Base-by-base conservation (phyloP, 495 filamentous ascomycete species). In the Hyaloscypha variabilis region DNA sequence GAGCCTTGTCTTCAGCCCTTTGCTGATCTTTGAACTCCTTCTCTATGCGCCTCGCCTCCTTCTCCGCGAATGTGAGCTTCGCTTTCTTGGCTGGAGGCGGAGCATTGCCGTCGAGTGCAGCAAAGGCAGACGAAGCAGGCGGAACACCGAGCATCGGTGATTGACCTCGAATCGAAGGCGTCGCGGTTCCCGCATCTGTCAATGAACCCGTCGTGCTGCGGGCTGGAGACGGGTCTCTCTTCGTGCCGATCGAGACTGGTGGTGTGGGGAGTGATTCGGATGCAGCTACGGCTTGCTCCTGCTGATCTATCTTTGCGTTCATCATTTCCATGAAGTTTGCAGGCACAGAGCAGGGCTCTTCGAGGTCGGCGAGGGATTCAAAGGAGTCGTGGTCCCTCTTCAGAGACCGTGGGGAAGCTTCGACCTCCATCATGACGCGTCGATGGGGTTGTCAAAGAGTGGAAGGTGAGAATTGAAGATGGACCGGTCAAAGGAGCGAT, bases 1-100 rank as follows among this genome's bases (percentile, higher is more conserved):
- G 68, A 59, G 79, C 68, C 78, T 84, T 81, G 67, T 83, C 84
- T 1, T 77, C 81, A 58, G 86, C 85, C 58, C 73, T 76, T 60
- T 77, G 74, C 49, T 77, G 80, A 6, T 77, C 75, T 28, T 75
- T 76, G 52, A 77, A 80, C 31, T 76, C 77, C 34, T 72, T 78
- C 66, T 78, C 79, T 65, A 87, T 85, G 49, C 84, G 83, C 46
- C 83, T 81, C 23, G 77, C 75, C 62, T 74, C 77, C 6, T 72
- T 72, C 67, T 84, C 79, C 6, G 68, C 80, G 28, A 80, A 78
- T 0, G 81, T 81, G 8, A 85, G 62, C 69, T 86, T 85, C 14
- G 73, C 69, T 62, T 80, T 85, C 69, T 86, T 86, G 1, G 56
- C 8, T 21, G 67, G 63, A 21, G 64, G 64, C n/a, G 28, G 30